These are phyloP conservation scores for Gracilaria caudata DNA, from an alignment of 23 red algal species.

Conservation along the genomic window DNA sequence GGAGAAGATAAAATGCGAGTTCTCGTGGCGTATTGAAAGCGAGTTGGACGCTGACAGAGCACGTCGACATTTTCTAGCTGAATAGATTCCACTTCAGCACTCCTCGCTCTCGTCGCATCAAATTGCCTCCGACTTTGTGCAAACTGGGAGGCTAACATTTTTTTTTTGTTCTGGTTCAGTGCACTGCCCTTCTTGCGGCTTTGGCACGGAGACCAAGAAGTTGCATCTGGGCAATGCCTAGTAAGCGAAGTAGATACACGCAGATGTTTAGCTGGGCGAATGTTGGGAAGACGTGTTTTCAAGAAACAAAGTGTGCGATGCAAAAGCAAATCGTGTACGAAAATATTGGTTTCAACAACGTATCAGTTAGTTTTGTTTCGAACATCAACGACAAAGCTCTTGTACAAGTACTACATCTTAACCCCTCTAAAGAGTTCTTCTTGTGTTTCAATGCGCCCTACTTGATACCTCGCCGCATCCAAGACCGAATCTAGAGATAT, in stretches of 20 bases:
- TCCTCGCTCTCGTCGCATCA: background rate
- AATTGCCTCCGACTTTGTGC: background rate
- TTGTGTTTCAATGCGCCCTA: background rate
- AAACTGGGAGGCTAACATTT: background rate
- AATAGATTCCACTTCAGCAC: background rate
- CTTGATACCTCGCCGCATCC: constrained; percentile 17
- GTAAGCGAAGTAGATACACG: too few species aligned
- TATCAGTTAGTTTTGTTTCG: constrained; percentile 49
- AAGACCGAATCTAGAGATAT: background rate
- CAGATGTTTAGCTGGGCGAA: background rate
- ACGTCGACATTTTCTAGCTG: background rate
- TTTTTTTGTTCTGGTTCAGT: background rate
- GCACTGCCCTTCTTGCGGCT: background rate
- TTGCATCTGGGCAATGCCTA: too few species aligned
- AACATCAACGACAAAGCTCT: constrained; percentile 39
- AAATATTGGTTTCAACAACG: constrained; percentile 19
- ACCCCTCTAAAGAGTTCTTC: background rate
- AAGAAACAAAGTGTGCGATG: background rate
- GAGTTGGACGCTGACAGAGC: background rate
- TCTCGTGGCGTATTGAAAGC: constrained; percentile 56
- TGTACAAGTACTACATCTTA: constrained; percentile 23
- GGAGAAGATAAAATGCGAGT: constrained; percentile 50
- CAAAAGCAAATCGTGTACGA: background rate
- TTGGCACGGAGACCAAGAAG: background rate
- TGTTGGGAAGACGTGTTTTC: background rate